These are phyloP conservation scores for Tetragonia tetragonoides DNA, from an alignment of 148 eudicot genomes.

Conservation along the genomic window DNA sequence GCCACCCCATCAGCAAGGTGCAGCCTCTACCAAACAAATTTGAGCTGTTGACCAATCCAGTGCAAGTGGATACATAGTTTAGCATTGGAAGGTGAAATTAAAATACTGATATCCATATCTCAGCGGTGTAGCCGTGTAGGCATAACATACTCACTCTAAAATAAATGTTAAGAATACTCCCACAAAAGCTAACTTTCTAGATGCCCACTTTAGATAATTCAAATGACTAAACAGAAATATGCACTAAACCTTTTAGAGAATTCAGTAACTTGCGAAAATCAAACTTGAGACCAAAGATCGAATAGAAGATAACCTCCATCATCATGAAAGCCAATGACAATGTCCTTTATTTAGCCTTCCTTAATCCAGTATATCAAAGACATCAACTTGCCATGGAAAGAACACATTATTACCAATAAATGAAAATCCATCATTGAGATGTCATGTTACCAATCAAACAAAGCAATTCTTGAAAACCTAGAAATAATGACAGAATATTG, in stretches of 20 bases:
- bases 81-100: neutral
- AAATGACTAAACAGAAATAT: neutral
- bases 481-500: no score
- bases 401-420: no score
- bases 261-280: neutral
- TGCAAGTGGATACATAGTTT: neutral
- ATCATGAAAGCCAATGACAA: conserved; percentile 94
- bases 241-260: neutral
- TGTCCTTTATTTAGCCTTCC: conserved; percentile 82
- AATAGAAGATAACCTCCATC: conserved; percentile 91
- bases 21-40: conserved; percentile 50
- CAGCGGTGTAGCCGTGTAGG: neutral
- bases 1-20: conserved; percentile 96
- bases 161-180: no score
- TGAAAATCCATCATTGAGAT: no score
- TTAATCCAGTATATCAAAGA: no score
- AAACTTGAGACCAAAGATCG: conserved; percentile 92
- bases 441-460: no score
- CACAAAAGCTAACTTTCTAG: neutral
- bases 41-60: neutral
- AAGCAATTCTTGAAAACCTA: no score
- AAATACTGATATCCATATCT: neutral
- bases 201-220: no score
- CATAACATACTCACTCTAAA: neutral
- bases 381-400: no score